Base-by-base conservation (phyloP, 768 basidiomycete species). In the Suillus lakei region DNA sequence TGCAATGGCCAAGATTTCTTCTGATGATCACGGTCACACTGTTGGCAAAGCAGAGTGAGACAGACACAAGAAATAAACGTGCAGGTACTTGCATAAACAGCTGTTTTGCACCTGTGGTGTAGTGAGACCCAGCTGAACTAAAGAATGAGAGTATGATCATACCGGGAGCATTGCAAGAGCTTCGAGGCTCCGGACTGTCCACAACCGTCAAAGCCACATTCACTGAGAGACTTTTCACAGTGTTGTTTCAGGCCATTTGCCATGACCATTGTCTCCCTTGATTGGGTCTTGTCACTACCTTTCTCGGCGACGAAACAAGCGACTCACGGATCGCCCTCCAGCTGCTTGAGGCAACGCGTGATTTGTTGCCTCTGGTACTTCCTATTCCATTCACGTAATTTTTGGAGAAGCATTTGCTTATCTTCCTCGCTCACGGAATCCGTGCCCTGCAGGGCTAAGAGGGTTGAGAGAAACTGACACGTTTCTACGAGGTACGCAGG, bases 391-490 rank as follows among this genome's bases (percentile, higher is more conserved):
- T 41, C 55, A 56, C 64, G 67, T n/a, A 83, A 63, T 64, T 79
- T 78, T 1, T 66, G 70, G 13, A 81, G 48, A n/a, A 82, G 74
- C 15, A 67, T 75, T 30, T 68, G 60, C 64, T 76, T 78, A 58
- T 80, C 74, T 26, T 70, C 72, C 32, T 72, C 72, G 3, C 76
- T 73, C 54, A 83, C 69, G 3, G 67, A 72, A 15, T 64, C 64
- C 18, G 66, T 69, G 21, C 81, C 82, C 61, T 82, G 81, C 3
- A 82, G 68, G 38, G 80, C 73, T 16, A 83, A 71, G 34, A 83
- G 68, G 7, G 81, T 80, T 0, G 80, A 73, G 36, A 81, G 67
- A 60, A 82, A 83, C 64, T 83, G 81, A 13, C 78, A 77, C 21
- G 76, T 69, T 63, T 81, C 79, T 28, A 66, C 76, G 39, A 82